phyloP scores from a whole-genome alignment of 2,329 filamentous ascomycete genomes.

The Arthrobotrys megalospora region DNA sequence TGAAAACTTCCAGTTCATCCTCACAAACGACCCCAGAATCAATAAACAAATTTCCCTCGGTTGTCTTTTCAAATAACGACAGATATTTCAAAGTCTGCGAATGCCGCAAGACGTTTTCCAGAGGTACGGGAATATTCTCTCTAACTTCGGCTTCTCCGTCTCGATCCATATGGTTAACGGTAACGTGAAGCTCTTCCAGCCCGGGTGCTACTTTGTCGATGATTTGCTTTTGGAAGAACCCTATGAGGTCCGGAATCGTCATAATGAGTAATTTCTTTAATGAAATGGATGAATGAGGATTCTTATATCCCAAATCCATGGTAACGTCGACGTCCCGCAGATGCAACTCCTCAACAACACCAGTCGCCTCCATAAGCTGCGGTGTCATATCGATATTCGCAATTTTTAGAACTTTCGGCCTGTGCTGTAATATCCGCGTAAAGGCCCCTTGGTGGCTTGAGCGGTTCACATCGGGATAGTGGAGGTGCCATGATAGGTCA shows the following conservation, averaged over 20 bases:
- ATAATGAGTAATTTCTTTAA: constrained; percentile 35
- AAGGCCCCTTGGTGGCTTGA: neutral
- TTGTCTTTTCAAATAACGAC: constrained; percentile 31
- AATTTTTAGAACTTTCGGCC: constrained; percentile 16
- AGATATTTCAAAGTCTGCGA: constrained; percentile 25
- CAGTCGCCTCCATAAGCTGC: constrained; percentile 8
- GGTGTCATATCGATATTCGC: constrained; percentile 6
- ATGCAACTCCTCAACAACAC: constrained; percentile 31
- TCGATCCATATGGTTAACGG: constrained; percentile 12
- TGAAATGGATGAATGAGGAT: constrained; percentile 3
- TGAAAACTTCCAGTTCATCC: constrained; percentile 32
- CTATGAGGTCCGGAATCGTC: neutral
- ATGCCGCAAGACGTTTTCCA: constrained; percentile 30
- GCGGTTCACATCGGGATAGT: constrained; percentile 1
- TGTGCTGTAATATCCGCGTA: constrained; percentile 7
- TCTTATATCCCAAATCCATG: neutral
- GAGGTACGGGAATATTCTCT: constrained; percentile 24
- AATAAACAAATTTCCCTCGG: constrained; percentile 16
- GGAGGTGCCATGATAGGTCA: constrained; percentile 8
- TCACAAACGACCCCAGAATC: constrained; percentile 17
- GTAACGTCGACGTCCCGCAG: neutral
- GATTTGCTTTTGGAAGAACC: constrained; percentile 25
- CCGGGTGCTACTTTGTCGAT: constrained; percentile 28
- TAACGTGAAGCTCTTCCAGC: constrained; percentile 36
- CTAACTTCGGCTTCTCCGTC: constrained; percentile 10